phyloP scores from a whole-genome alignment of 2,329 filamentous ascomycete genomes.

The Verticillium longisporum region DNA sequence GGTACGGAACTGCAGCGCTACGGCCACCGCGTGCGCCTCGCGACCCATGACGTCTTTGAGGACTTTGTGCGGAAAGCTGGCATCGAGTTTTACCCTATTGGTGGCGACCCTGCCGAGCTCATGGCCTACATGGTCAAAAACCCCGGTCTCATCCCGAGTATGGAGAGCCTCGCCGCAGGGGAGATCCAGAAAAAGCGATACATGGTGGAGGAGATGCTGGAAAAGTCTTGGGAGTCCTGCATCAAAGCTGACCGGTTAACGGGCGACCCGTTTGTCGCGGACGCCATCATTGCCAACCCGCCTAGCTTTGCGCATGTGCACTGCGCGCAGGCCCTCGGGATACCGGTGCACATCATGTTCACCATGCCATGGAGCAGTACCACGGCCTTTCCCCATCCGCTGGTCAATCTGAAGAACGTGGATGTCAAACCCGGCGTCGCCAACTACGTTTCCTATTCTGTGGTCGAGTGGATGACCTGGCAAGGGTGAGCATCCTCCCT shows the following conservation, averaged over 20 bases:
- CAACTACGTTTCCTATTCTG: slow-evolving; percentile 76
- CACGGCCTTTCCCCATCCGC: slow-evolving; percentile 75
- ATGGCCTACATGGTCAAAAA: slow-evolving; percentile 94
- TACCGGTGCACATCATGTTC: slow-evolving; percentile 82
- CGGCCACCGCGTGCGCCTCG: slow-evolving; percentile 65
- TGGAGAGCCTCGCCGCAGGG: slow-evolving; percentile 68
- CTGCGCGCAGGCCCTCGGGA: slow-evolving; percentile 66
- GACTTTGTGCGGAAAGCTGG: slow-evolving; percentile 62
- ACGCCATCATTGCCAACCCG: slow-evolving; percentile 73
- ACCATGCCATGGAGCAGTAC: slow-evolving; percentile 93
- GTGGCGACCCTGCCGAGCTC: slow-evolving; percentile 67
- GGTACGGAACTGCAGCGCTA: slow-evolving; percentile 59
- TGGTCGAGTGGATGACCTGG: slow-evolving; percentile 91
- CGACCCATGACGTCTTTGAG: slow-evolving; percentile 64
- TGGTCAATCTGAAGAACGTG: slow-evolving; percentile 72
- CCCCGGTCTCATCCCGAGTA: slow-evolving; percentile 75
- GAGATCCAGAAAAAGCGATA: slow-evolving; percentile 69
- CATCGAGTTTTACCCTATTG: slow-evolving; percentile 70
- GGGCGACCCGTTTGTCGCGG: slow-evolving; percentile 68
- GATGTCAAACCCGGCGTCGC: slow-evolving; percentile 71
- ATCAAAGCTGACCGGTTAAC: slow-evolving; percentile 55
- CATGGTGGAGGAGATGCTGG: slow-evolving; percentile 72
- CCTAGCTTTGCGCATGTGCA: slow-evolving; percentile 73
- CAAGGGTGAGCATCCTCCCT: slow-evolving; percentile 58
- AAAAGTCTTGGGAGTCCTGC: slow-evolving; percentile 82